Base-by-base conservation (phyloP, 1,284 basidiomycete species). In the Megacollybia platyphylla region DNA sequence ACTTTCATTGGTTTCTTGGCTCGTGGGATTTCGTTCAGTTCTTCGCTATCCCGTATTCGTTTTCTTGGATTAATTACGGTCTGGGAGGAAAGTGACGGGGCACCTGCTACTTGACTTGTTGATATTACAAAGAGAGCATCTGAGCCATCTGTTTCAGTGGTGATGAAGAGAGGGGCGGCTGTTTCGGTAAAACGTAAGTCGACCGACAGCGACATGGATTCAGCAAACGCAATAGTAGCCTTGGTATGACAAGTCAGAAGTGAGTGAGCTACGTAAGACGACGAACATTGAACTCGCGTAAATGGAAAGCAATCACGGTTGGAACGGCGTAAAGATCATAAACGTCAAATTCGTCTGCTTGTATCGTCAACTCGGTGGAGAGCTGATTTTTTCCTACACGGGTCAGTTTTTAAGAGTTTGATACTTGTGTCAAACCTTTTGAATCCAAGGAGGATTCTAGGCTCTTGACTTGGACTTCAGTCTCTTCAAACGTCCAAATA, bases 171-270 rank as follows among this genome's bases (percentile, higher is more conserved):
- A 7, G 85, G 83, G 6, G 71, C 69, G 8, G 72, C 65, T 4
- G 83, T 72, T 44, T 81, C 73, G 0, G 83, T 87, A 58, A 89
- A 87, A 6, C 76, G 73, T 38, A 89, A 63, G 39, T 81, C 76
- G 24, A 88, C 63, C 5, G 73, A 54, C 28, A 76, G 60, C 6
- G 69, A 63, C 58, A 77, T 74, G 3, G 76, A 71, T 54, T 88
- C 86, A 2, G 84, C 82, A 52, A 79, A 84, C 4, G 77, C 67
- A 43, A 87, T 76, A 0, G 81, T 81, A 6, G 85, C 84, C 85
- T 88, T 48, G 8, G 42, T 40, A 18, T 18, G 27, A 10, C 13
- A 41, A 32, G 32, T 41, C 35, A 40, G 46, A 36, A 39, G 28
- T 17, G 42, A 36, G 41, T 10, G 42, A 31, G 45, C 5, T 51